Percentiles rank a stretch among this genome's conserved stretches.
These are phyloP conservation scores for Blastomyces gilchristii DNA, from an alignment of 2,329 filamentous ascomycete genomes.

Conservation along the genomic window DNA sequence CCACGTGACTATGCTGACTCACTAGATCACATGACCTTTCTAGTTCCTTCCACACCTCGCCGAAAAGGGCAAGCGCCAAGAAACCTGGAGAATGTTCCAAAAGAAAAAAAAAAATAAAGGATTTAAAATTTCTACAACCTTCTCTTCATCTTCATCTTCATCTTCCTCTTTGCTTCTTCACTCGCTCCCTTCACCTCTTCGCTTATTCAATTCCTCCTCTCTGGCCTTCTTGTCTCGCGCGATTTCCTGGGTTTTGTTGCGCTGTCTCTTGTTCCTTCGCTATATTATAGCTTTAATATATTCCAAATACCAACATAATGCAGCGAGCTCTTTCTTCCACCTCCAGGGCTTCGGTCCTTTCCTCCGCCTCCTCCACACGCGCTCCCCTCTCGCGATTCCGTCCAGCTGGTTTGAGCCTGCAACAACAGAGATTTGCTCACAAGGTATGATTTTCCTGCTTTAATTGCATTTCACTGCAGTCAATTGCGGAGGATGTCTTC, in stretches of 20 bases:
- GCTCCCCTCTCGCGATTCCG: conserved; percentile 54
- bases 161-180: conserved; percentile 22
- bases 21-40: conserved; percentile 30
- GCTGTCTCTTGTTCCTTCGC: conserved; percentile 21
- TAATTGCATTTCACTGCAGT: neutral
- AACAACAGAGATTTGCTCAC: conserved; percentile 93
- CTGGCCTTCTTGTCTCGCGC: conserved; percentile 24
- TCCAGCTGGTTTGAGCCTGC: conserved; percentile 56
- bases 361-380: conserved; percentile 58
- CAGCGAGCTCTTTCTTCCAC: conserved; percentile 85
- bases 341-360: conserved; percentile 69
- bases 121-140: conserved; percentile 13
- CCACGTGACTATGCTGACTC: neutral
- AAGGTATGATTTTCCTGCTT: conserved; percentile 55
- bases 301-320: conserved; percentile 51
- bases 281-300: conserved; percentile 15
- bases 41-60: conserved; percentile 26
- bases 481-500: neutral
- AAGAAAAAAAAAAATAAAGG: conserved; percentile 10
- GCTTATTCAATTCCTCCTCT: conserved; percentile 24
- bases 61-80: conserved; percentile 27
- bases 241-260: conserved; percentile 24
- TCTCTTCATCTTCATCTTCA: too few species aligned
- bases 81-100: conserved; percentile 31
- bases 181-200: conserved; percentile 21